Evolutionary conservation across 768 basidiomycete species (phyloP).

Genomic region (Naematelia encephala): DNA sequence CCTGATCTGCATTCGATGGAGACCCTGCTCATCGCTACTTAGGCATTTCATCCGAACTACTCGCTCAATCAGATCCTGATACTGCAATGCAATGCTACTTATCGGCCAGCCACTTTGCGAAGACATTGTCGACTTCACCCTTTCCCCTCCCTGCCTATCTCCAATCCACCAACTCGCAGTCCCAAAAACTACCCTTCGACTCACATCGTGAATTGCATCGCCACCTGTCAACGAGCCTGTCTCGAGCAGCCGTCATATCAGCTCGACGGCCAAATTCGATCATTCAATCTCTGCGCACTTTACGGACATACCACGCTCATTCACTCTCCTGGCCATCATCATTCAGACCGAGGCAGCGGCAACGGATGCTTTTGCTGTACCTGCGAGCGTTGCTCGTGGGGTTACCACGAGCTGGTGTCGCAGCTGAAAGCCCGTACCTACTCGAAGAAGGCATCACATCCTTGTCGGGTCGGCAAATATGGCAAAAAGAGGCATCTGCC

Average conservation of each 20-base stretch:
- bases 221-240: conserved; percentile 77
- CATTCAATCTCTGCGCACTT: conserved; percentile 28
- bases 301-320: conserved; percentile 49
- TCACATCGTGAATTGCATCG: conserved; percentile 79
- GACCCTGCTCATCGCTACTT: conserved; percentile 8
- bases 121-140: conserved; percentile 18
- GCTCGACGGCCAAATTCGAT: conserved; percentile 53
- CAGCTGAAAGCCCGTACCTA: conserved; percentile 27
- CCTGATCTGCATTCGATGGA: background rate
- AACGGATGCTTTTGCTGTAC: conserved; percentile 66
- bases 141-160: conserved; percentile 26
- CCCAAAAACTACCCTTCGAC: conserved; percentile 53
- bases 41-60: conserved; percentile 73
- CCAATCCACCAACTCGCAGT: conserved; percentile 9
- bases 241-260: conserved; percentile 69
- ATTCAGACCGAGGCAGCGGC: conserved; percentile 74
- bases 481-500: conserved; percentile 65
- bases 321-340: conserved; percentile 67
- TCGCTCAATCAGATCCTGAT: conserved; percentile 16
- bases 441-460: conserved; percentile 19
- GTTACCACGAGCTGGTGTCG: conserved; percentile 21
- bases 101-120: conserved; percentile 27
- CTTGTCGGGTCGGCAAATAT: conserved; percentile 47
- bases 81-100: conserved; percentile 40
- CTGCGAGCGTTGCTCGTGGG: conserved; percentile 63